Base-by-base conservation (phyloP, 192 early-diverging fungal species). In the Chytriomyces hyalinus region DNA sequence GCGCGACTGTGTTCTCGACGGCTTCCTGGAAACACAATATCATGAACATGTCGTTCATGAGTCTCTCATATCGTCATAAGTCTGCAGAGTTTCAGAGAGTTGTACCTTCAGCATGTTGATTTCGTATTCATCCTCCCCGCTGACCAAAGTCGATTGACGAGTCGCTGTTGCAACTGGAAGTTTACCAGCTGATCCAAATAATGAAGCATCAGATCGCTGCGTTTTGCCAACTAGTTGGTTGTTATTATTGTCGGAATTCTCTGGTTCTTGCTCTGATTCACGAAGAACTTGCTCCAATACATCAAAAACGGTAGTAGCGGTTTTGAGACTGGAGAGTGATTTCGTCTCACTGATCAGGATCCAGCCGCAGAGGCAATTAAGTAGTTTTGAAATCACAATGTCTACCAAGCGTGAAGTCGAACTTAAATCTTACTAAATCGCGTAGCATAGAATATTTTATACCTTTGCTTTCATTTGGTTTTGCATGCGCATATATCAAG, bases 291-390 rank as follows among this genome's bases (percentile, higher is more conserved):
- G 53, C 80, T 92, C 93, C 45, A 95, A 88, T 5, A 88, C 84
- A 69, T 94, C 92, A 84, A 92, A 92, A 9, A 93, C 84, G 11
- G 91, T 74, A 43, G 82, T 84, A 13, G 88, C 85, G 9, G 92
- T 82, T 36, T 93, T 90, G 2, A 89, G 89, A 36, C 85, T 85
- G 3, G 86, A 84, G 70, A 94, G 83, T 5, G 92, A 67, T 24
- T 85, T 85, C 11, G 87, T 75, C 6, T 91, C 87, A 24, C 89
- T 80, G 2, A 83, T 82, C 90, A 94, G 93, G n/a, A 94, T 50
- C 94, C 93, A 95, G 47, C 92, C 89, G 2, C 87, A 77, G 7
- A 94, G 65, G 70, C 92, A 92, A 26, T 87, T 85, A 50, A 94
- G 90, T 15, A 95, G 79, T 17, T 87, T 80, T 2, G 90, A 84